phyloP scores from a whole-genome alignment of 176 grass and related monocot species.

The Typha latifolia region DNA sequence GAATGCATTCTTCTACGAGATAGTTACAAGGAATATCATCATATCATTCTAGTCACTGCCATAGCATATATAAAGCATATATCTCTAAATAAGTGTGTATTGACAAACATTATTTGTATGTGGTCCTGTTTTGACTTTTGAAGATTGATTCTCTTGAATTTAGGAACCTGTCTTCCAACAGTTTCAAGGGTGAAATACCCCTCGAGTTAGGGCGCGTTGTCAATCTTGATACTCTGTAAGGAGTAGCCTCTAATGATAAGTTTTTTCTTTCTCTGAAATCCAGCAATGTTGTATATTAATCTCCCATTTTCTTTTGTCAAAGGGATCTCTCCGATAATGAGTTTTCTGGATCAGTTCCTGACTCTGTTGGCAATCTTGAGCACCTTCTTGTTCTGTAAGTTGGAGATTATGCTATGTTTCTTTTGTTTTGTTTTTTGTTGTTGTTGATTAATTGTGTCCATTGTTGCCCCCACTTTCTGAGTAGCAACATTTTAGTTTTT shows the following conservation, averaged over 20 bases:
- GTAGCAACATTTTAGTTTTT: neutral
- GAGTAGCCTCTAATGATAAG: neutral
- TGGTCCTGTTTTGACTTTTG: conserved; percentile 2
- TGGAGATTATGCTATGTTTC: conserved; percentile 6
- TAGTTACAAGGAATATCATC: too few relatives aligned
- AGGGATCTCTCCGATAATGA: conserved; percentile 93
- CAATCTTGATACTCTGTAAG: conserved; percentile 98
- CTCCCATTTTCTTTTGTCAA: conserved; percentile 17
- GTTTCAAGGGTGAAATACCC: conserved; percentile 80
- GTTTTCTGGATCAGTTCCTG: conserved; percentile 71
- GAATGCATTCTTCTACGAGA: neutral
- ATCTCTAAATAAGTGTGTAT: too few relatives aligned
- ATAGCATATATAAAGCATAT: too few relatives aligned
- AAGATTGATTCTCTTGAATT: conserved; percentile 5
- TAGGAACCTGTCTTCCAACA: conserved; percentile 93
- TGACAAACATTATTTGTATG: too few relatives aligned
- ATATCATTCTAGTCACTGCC: too few relatives aligned
- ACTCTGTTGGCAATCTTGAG: conserved; percentile 87
- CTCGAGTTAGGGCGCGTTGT: conserved; percentile 75
- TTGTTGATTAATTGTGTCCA: neutral
- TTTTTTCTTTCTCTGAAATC: neutral
- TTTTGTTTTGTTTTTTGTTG: neutral
- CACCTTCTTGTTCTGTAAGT: conserved; percentile 93
- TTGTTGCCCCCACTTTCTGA: neutral
- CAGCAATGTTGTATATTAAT: too few relatives aligned